Conservation (phyloP, 192 early-diverging fungal species). For the Pilaira anomala region DNA sequence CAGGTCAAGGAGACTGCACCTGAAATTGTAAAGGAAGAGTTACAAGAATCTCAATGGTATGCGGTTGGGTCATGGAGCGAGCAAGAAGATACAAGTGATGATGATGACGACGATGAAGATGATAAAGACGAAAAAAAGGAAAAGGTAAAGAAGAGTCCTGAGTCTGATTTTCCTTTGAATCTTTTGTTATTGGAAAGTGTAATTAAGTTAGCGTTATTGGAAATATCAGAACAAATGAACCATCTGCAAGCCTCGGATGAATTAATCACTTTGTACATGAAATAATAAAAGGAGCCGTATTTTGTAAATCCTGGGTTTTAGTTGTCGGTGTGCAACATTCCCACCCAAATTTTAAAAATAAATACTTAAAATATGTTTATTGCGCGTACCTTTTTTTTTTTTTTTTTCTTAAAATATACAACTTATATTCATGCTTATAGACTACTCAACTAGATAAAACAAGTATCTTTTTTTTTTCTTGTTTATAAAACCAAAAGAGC, state of each 20-base stretch:
- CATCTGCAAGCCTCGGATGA: slow-evolving; percentile 69
- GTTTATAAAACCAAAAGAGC: too few relatives aligned
- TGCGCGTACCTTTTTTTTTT: too few relatives aligned
- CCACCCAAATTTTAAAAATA: too few relatives aligned
- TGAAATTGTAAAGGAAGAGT: slow-evolving; percentile 26
- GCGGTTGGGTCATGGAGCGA: slow-evolving; percentile 31
- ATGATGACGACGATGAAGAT: slow-evolving; percentile 10
- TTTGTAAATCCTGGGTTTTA: too few relatives aligned
- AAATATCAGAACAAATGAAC: slow-evolving; percentile 58
- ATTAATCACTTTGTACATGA: slow-evolving; percentile 57
- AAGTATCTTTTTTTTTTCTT: too few relatives aligned
- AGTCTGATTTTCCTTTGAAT: slow-evolving; percentile 21
- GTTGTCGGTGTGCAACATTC: too few relatives aligned
- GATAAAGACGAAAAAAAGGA: slow-evolving; percentile 25
- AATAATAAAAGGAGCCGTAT: too few relatives aligned
- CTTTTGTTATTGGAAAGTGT: slow-evolving; percentile 65
- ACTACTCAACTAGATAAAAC: too few relatives aligned
- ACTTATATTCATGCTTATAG: too few relatives aligned
- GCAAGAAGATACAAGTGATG: neutral
- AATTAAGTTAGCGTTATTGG: slow-evolving; percentile 59
- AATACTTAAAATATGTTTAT: too few relatives aligned
- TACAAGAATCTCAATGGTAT: slow-evolving; percentile 28
- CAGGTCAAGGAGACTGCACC: slow-evolving; percentile 24
- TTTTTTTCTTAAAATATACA: too few relatives aligned
- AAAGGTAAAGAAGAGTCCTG: neutral